Percentiles rank a stretch among this genome's conserved stretches.
Evolutionary conservation across 2,329 filamentous ascomycete species (phyloP).

Genomic region (Nemania bipapillata): DNA sequence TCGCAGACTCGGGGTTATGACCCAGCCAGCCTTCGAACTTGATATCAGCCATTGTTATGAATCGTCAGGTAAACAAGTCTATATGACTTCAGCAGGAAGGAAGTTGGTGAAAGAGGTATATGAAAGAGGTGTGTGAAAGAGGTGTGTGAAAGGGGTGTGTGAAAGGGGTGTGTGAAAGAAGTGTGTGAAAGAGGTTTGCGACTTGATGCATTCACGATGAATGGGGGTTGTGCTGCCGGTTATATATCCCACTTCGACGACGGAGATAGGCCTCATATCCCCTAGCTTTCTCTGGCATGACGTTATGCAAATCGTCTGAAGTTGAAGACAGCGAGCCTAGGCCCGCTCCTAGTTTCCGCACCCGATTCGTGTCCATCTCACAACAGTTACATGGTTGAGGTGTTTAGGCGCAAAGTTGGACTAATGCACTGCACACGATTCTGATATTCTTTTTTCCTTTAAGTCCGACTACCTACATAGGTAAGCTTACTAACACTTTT

Average conservation of each 20-base stretch:
- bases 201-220: neutral
- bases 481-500: slow-evolving; percentile 12
- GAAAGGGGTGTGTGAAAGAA: neutral
- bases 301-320: slow-evolving; percentile 16
- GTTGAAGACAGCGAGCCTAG: neutral
- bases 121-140: neutral
- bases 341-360: slow-evolving; percentile 8
- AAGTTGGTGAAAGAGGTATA: neutral
- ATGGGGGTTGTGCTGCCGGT: neutral
- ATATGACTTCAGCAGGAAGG: neutral
- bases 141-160: neutral
- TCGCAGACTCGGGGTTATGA: slow-evolving; percentile 53
- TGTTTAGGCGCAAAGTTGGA: neutral
- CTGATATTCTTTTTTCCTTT: neutral
- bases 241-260: slow-evolving; percentile 11
- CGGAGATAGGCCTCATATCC: slow-evolving; percentile 17
- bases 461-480: slow-evolving; percentile 26
- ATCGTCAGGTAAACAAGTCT: neutral
- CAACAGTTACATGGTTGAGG: neutral
- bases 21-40: slow-evolving; percentile 66
- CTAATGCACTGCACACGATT: neutral
- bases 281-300: slow-evolving; percentile 21
- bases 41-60: slow-evolving; percentile 31
- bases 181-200: neutral
- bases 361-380: neutral